Percentiles rank a stretch among this genome's conserved stretches.
phyloP scores from a whole-genome alignment of 495 filamentous ascomycete species.

The Podospora pseudocomata region DNA sequence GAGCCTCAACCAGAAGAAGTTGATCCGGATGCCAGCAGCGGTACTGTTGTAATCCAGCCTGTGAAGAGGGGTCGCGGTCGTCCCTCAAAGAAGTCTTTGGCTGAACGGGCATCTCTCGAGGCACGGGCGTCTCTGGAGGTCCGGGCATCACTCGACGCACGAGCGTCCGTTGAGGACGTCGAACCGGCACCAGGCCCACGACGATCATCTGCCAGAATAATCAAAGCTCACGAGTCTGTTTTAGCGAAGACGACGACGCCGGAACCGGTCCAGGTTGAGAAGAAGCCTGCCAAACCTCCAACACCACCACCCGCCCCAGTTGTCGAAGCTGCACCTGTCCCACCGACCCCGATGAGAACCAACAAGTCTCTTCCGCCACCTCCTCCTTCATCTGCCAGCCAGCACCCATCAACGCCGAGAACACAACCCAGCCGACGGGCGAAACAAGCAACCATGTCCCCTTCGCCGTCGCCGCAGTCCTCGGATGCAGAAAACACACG shows the following conservation, averaged over 20 bases:
- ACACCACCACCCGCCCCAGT: slow-evolving; percentile 4
- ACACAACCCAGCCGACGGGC: slow-evolving; percentile 36
- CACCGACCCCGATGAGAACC: slow-evolving; percentile 16
- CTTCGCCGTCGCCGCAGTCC: slow-evolving; percentile 65
- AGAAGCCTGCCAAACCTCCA: slow-evolving; percentile 18
- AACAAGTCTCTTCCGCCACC: slow-evolving; percentile 33
- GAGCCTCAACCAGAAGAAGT: slow-evolving; percentile 31
- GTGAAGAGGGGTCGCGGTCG: slow-evolving; percentile 36
- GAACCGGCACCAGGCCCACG: slow-evolving; percentile 8
- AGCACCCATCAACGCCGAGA: slow-evolving; percentile 27
- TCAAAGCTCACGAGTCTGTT: slow-evolving; percentile 13
- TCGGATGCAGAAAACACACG: slow-evolving; percentile 80
- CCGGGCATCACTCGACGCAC: slow-evolving; percentile 4
- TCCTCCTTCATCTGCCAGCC: slow-evolving; percentile 25
- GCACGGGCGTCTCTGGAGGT: slow-evolving; percentile 19
- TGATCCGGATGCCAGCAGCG: slow-evolving; percentile 43
- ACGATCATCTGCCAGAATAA: neutral
- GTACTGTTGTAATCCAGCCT: slow-evolving; percentile 36
- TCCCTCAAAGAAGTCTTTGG: slow-evolving; percentile 31
- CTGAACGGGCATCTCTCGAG: slow-evolving; percentile 13
- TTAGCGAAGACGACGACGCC: slow-evolving; percentile 15
- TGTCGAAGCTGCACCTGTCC: slow-evolving; percentile 15
- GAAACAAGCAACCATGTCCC: slow-evolving; percentile 42
- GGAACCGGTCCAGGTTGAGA: slow-evolving; percentile 5
- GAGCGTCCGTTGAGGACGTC: slow-evolving; percentile 4